These are phyloP conservation scores for Ustilago sp. DNA, from an alignment of 1,284 basidiomycete species.

Conservation along the genomic window DNA sequence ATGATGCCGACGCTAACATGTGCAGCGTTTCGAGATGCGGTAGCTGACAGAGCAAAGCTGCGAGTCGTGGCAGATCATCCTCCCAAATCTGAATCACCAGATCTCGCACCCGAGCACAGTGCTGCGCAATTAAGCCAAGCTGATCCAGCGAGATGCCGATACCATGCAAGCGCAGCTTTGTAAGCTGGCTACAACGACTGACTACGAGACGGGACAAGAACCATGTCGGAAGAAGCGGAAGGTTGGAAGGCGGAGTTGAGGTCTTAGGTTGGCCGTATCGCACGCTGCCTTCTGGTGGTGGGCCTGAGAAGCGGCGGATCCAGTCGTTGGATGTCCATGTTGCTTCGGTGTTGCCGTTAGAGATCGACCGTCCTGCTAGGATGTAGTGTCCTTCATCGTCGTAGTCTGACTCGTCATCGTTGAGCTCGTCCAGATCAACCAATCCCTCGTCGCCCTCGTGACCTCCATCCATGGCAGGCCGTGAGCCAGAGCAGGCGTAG, in stretches of 20 bases:
- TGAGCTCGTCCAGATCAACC: constrained; percentile 46
- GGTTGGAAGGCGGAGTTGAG: constrained; percentile 28
- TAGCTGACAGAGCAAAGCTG: constrained; percentile 41
- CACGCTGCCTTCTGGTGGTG: constrained; percentile 44
- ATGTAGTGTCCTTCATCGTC: constrained; percentile 35
- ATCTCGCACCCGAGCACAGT: constrained; percentile 50
- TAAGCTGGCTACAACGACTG: constrained; percentile 43
- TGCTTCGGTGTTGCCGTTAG: neutral
- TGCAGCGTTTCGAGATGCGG: constrained; percentile 53
- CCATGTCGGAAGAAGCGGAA: constrained; percentile 34
- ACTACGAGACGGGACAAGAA: constrained; percentile 43
- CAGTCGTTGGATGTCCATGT: constrained; percentile 20
- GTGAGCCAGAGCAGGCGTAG: constrained; percentile 49
- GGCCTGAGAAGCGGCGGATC: constrained; percentile 42
- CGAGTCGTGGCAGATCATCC: constrained; percentile 47
- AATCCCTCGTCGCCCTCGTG: constrained; percentile 38
- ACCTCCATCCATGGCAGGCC: constrained; percentile 45
- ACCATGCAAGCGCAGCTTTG: constrained; percentile 57
- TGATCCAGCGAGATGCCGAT: constrained; percentile 60
- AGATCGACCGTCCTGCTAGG: constrained; percentile 2
- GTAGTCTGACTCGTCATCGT: constrained; percentile 38
- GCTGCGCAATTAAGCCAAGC: constrained; percentile 44
- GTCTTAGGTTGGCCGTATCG: constrained; percentile 31
- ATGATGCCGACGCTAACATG: constrained; percentile 51
- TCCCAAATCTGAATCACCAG: constrained; percentile 65